Evolutionary conservation across 2,329 filamentous ascomycete species (phyloP), one percentile per base, ranked within the genome.

Genomic region (Aspergillus pseudotamarii): DNA sequence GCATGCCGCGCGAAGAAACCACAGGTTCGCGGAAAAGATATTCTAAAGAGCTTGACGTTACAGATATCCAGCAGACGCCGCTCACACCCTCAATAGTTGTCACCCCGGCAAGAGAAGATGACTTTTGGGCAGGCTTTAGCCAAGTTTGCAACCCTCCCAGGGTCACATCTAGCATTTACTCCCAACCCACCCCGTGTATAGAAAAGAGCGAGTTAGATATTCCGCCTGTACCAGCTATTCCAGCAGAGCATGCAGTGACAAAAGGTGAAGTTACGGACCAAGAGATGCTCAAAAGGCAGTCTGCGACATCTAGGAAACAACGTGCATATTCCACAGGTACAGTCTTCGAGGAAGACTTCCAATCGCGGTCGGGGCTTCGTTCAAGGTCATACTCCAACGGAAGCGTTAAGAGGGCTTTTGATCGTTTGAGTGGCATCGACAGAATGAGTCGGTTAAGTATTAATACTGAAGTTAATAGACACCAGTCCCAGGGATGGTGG

Each of bases 401-500:
- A 50, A 75, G 71, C 50, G 66, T 68, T 53, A 65, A 74, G 36
- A 68, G 68, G n/a, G 73, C 75, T 4, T 66, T 77, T 26, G 68
- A 69, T 41, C 71, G 69, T 9, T 68, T 74, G 16, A 76, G 73
- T 34, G 43, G 41, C 5, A 30, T 58, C 21, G 60, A 57, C 23
- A n/a, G n/a, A n/a, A 38, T 34, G 16, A 53, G 51, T 28, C 70
- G 69, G 10, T 66, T 75, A 5, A 78, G 74, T 45, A 71, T 79
- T 23, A 78, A 78, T 57, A 77, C 77, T 5, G 68, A 78, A 26
- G 63, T 72, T 5, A 76, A 72, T 46, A 73, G 78, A 54, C 81
- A 75, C 34, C 72, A 77, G 30, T 83, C 82, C 0, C 79, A 82
- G 61, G 82, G 82, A 21, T 84, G 82, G 82, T 84, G 82, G 82